phyloP scores from a whole-genome alignment of 2,329 filamentous ascomycete species.

The Blastomyces gilchristii region DNA sequence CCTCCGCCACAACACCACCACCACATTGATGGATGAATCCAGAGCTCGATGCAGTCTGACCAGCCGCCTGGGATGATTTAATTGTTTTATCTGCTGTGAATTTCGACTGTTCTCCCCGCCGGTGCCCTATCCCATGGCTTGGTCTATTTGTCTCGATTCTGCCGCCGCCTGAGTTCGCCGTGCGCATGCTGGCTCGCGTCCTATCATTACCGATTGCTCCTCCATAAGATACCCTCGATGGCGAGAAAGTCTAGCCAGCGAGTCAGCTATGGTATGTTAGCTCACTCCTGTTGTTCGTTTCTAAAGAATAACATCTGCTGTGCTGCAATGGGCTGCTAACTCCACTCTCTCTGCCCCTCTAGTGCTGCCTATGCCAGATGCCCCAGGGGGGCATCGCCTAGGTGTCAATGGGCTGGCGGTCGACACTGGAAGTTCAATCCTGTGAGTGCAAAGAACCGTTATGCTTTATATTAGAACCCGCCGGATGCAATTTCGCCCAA shows the following conservation, averaged over 20 bases:
- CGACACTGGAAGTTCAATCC: slow-evolving; percentile 68
- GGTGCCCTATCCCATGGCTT: slow-evolving; percentile 1
- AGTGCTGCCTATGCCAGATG: slow-evolving; percentile 65
- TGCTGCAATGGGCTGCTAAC: slow-evolving; percentile 1
- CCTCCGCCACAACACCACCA: too few relatives aligned
- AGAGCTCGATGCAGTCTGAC: background rate
- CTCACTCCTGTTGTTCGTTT: slow-evolving; percentile 3
- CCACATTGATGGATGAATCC: background rate
- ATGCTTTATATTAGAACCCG: background rate
- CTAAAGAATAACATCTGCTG: background rate
- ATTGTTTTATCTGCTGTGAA: background rate
- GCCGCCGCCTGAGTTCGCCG: background rate
- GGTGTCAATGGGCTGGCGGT: slow-evolving; percentile 92
- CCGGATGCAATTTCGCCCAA: background rate
- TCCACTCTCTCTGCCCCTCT: slow-evolving; percentile 6
- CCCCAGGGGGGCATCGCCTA: slow-evolving; percentile 74
- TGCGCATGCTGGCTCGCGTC: background rate
- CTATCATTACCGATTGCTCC: background rate
- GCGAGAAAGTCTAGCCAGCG: slow-evolving; percentile 59
- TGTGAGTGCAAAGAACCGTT: slow-evolving; percentile 49
- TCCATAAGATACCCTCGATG: slow-evolving; percentile 33
- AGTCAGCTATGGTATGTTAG: slow-evolving; percentile 55
- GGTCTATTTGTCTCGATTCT: background rate
- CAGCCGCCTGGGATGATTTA: background rate
- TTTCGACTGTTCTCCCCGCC: background rate